Evolutionary conservation across 2,329 filamentous ascomycete species (phyloP).

Genomic region (Diaporthe amygdali): DNA sequence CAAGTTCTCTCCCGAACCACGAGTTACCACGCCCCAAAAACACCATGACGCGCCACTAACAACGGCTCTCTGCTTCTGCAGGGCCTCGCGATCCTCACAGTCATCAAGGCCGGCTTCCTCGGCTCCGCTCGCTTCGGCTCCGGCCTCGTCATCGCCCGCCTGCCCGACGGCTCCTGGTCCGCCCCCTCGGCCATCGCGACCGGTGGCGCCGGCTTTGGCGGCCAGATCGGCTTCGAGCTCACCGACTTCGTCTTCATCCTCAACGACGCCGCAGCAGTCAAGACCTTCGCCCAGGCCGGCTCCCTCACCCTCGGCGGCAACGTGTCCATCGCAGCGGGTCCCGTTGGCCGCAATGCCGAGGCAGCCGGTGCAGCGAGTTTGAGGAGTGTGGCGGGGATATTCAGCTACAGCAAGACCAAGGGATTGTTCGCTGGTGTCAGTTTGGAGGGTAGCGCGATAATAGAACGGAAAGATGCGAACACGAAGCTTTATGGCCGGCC

Average conservation of each 20-base stretch:
- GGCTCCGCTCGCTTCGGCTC: constrained; percentile 83
- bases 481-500: constrained; percentile 91
- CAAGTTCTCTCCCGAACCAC: constrained; percentile 40
- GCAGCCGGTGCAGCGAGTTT: constrained; percentile 92
- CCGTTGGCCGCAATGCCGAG: constrained; percentile 92
- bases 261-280: constrained; percentile 88
- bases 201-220: constrained; percentile 81
- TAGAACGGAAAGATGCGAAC: constrained; percentile 95
- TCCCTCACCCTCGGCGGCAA: constrained; percentile 94
- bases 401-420: constrained; percentile 98
- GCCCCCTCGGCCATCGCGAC: constrained; percentile 83
- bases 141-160: constrained; percentile 80
- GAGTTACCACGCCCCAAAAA: not conserved
- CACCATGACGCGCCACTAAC: not conserved
- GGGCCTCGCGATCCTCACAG: constrained; percentile 84
- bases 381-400: constrained; percentile 87
- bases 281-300: constrained; percentile 91
- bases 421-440: constrained; percentile 95
- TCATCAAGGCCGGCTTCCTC: constrained; percentile 86
- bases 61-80: constrained; percentile 32
- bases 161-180: constrained; percentile 80
- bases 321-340: constrained; percentile 92
- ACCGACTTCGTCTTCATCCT: constrained; percentile 98
- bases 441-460: constrained; percentile 88
- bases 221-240: constrained; percentile 85